Conservation (phyloP, 2,329 filamentous ascomycete species). For the Fusarium nurragi region DNA sequence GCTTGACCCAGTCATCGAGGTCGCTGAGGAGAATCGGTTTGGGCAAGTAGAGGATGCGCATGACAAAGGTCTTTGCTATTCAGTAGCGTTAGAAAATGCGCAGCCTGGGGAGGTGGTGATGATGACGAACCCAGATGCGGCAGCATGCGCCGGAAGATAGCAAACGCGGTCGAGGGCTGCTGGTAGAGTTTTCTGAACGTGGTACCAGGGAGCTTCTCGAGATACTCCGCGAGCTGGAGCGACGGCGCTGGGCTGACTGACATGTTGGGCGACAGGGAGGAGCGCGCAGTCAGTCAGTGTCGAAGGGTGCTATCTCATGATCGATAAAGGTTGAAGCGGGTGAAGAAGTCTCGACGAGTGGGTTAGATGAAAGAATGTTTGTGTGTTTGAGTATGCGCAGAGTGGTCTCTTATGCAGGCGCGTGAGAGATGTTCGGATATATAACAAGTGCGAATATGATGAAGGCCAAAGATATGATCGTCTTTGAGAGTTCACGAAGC, state of each 20-base stretch:
- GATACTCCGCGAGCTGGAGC: slow-evolving; percentile 81
- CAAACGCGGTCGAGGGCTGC: slow-evolving; percentile 93
- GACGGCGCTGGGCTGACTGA: slow-evolving; percentile 59
- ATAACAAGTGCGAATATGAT: fast-evolving
- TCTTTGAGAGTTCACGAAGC: slow-evolving; percentile 8
- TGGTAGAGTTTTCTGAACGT: slow-evolving; percentile 93
- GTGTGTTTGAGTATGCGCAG: fast-evolving
- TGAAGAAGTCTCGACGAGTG: not conserved
- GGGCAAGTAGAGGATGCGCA: slow-evolving; percentile 92
- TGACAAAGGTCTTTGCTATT: slow-evolving; percentile 91
- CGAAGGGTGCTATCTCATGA: slow-evolving; percentile 39
- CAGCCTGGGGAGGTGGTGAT: not conserved
- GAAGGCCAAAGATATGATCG: not conserved
- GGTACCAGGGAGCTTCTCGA: slow-evolving; percentile 88
- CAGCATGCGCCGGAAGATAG: slow-evolving; percentile 97
- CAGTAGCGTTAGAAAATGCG: slow-evolving; percentile 5
- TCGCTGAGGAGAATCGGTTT: slow-evolving; percentile 80
- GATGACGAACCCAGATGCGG: slow-evolving; percentile 78
- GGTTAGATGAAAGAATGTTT: too few species aligned
- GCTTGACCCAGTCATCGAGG: slow-evolving; percentile 86
- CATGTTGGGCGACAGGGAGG: slow-evolving; percentile 52
- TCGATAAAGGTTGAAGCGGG: slow-evolving; percentile 14
- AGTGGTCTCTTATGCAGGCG: not conserved
- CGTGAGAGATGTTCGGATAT: not conserved
- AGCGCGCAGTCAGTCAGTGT: slow-evolving; percentile 42